Evolutionary conservation across 1,284 basidiomycete species (phyloP), one percentile per base, ranked within the genome.

Genomic region (Malassezia caprae): DNA sequence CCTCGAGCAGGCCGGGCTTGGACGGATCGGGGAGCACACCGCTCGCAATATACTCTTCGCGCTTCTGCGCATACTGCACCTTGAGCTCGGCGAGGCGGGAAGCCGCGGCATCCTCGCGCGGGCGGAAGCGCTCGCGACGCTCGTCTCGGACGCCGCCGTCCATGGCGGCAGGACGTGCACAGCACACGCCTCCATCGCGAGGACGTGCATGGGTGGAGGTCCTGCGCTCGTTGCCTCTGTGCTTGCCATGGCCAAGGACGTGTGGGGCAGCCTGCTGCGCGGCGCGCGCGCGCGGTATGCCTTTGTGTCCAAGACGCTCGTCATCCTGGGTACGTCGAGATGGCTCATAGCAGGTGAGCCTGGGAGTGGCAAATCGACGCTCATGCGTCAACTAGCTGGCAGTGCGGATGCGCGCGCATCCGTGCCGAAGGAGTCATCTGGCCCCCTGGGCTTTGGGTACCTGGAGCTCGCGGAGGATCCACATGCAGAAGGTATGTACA

Each of bases 11-110:
- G 61, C 85, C 87, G 4, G 86, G 82, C 27, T 84, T 82, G 27
- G 79, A 73, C 0, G 88, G 89, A 64, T 90, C 87, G 54, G 88
- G 87, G 80, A 94, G 89, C 65, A 87, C 83, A 4, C 90, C 89
- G 28, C 85, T 82, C 2, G 82, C 79, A 56, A 93, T 88, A n/a
- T 86, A 87, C 34, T 75, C 80, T 63, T 83, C 83, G 44, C 86
- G 81, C 68, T 93, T 86, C 8, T 77, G 76, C 60, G 87, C 84
- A 39, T 90, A 83, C 8, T 68, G 59, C 8, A 73, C 75, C 52
- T 79, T 79, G 44, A 81, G 77, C 79, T 55, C 35, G 2, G 41
- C 49, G 8, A 59, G 30, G 15, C 54, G 48, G 13, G 42, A 11
- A 3, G 49, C 39, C 8, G 30, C 26, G 28, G 43, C 49, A 34